Evolutionary conservation across 2,329 filamentous ascomycete genomes (phyloP), one percentile per base, ranked within the genome.

Genomic region (Cordyceps tenuipes): DNA sequence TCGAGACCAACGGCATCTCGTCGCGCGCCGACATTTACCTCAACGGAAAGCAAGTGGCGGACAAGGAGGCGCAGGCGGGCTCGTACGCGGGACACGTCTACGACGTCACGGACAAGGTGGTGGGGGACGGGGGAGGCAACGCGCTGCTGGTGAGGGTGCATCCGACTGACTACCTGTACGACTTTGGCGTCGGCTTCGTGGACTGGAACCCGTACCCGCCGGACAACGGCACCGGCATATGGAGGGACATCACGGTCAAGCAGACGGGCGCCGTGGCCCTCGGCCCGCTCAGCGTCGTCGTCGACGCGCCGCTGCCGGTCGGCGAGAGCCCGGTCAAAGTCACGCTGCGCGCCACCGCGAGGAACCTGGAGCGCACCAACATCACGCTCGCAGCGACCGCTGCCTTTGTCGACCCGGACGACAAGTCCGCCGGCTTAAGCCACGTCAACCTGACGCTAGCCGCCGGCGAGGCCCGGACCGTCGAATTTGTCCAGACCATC

Each of bases 141-240:
- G 77, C 78, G 0, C 63, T 87, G 2, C 72, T 81, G 1, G 76
- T 86, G 19, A 73, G 75, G 44, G 79, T 77, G 0, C 77, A 85
- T 63, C 83, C 83, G 0, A 85, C 83, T 0, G 74, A 83, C 63
- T 86, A 85, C 66, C 75, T 80, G 17, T 75, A 79, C 26, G 82
- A 87, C 62, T 78, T 87, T 57, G 82, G 79, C 0, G 70, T 84
- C 10, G 82, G 82, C 0, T 86, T 84, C 59, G 78, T 83, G 0
- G 83, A 86, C 64, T 86, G 83, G 83, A 85, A 85, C 59, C 82
- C 82, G 0, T 79, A 80, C 58, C 82, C 83, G 0, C 77, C 81
- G 0, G 84, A 87, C 66, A 85, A 86, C 51, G 83, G 83, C 2
- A 85, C 82, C 0, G 84, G 84, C 0, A 73, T 87, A 9, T 87